Conservation (phyloP, 2,329 filamentous ascomycete species). For the Apiospora koreana region DNA sequence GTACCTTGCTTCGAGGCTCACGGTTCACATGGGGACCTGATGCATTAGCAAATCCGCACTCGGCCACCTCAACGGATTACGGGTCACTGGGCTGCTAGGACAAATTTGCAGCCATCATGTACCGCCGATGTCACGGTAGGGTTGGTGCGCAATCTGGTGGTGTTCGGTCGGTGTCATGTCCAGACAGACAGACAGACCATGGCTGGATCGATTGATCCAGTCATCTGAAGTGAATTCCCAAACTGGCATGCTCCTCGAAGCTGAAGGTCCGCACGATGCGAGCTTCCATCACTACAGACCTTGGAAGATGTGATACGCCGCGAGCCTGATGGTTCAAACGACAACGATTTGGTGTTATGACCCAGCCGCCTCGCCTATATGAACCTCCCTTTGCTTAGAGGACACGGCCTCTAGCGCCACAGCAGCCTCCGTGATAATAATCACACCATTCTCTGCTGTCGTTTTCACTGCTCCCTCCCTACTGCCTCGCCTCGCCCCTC, state of each 20-base stretch:
- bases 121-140: not conserved
- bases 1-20: not conserved
- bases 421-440: not conserved
- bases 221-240: not conserved
- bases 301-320: not conserved
- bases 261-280: not conserved
- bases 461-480: not conserved
- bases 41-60: not conserved
- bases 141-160: conserved; percentile 3
- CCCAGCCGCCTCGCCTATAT: not conserved
- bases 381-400: not conserved
- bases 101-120: not conserved
- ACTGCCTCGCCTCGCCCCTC: not conserved
- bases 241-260: not conserved
- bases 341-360: not conserved
- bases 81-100: not conserved
- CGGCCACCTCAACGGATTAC: not conserved
- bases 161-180: not conserved
- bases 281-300: not conserved
- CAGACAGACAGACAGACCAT: too few species aligned
- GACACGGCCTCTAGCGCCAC: not conserved
- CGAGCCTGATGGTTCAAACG: not conserved
- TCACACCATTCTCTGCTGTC: not conserved
- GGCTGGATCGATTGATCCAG: not conserved
- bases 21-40: not conserved